Base-by-base conservation (phyloP, 2,329 filamentous ascomycete species). In the Trichoderma lentiforme region DNA sequence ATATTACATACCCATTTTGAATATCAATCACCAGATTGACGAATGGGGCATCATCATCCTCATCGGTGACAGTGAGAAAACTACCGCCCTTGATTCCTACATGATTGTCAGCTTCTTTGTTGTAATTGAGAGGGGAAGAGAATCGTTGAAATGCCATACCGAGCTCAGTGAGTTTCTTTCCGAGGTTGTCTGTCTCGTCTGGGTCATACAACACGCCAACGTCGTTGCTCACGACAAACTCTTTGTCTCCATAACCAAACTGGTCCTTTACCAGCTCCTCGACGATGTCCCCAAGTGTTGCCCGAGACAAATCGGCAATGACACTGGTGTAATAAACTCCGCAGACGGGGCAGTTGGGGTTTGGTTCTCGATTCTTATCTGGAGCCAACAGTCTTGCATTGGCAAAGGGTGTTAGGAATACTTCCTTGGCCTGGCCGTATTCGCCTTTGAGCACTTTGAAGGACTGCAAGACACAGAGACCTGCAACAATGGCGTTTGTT, bases 401-500 rank as follows among this genome's bases (percentile, higher is more conserved):
- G 0, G 85, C 86, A 77, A 90, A 90, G 1, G 91, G 90, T 70
- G 93, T 93, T 62, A 98, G 85, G 81, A 97, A 98, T 14, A 97
- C 86, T 87, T 96, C 95, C 80, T 92, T 95, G 0, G 91, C 90
- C 76, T 90, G 88, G 39, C 86, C 83, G 72, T 91, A 91, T 63
- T 95, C 89, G 24, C 90, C 88, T 78, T 87, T 91, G 72, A 99
- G 84, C 28, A 98, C 91, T 81, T 98, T 98, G 85, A 97, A 96
- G 0, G 95, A 91, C 80, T 98, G 92, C 30, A 99, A 84, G 7
- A 98, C 94, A 78, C 95, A 98, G 11, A 99, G 87, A 14, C 94
- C 92, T 18, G 96, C 96, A 2, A 96, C 95, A 80, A 98, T 97
- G 18, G 96, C 96, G 80, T 99, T 99, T 0, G 96, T 98, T 0